These are phyloP conservation scores for Fusarium xylarioides DNA, from an alignment of 2,329 filamentous ascomycete genomes.

Conservation along the genomic window DNA sequence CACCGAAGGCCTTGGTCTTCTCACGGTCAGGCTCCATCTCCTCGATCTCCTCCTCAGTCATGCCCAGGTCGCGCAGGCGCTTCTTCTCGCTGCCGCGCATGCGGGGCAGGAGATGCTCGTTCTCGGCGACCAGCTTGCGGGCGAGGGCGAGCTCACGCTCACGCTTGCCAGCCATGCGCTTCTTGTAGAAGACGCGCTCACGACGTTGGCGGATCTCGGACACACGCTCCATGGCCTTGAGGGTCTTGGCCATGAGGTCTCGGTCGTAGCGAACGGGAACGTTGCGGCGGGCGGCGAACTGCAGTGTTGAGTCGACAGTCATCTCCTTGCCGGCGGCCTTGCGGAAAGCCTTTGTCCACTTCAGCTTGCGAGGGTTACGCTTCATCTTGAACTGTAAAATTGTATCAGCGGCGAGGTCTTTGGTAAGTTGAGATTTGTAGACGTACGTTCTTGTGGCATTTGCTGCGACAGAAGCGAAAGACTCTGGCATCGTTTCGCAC, in stretches of 20 bases:
- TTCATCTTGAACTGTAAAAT: constrained; percentile 86
- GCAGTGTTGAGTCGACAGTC: constrained; percentile 93
- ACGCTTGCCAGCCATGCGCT: constrained; percentile 90
- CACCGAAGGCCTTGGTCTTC: constrained; percentile 53
- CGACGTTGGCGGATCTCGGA: constrained; percentile 83
- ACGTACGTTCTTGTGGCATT: constrained; percentile 68
- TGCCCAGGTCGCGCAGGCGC: constrained; percentile 63
- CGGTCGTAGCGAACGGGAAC: constrained; percentile 95
- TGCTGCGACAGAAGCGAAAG: constrained; percentile 68
- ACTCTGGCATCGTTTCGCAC: constrained; percentile 60
- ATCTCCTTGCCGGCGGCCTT: constrained; percentile 81
- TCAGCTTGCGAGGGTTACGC: constrained; percentile 95
- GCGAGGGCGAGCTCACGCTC: constrained; percentile 81
- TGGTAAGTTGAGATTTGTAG: background rate
- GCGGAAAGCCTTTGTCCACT: constrained; percentile 96
- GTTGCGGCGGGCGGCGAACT: constrained; percentile 93
- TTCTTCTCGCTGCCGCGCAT: constrained; percentile 71
- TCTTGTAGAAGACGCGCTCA: constrained; percentile 93
- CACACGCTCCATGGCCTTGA: constrained; percentile 92
- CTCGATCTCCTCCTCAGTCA: constrained; percentile 58
- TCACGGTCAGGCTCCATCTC: constrained; percentile 55
- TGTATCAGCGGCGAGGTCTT: constrained; percentile 13
- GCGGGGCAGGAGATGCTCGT: constrained; percentile 88
- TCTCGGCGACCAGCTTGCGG: constrained; percentile 87
- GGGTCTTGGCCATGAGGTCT: constrained; percentile 84